A percentile compares a stretch with the other conserved stretches of the same genome.
Conservation (phyloP, 495 filamentous ascomycete genomes). For the Hypoxylon lenormandii region DNA sequence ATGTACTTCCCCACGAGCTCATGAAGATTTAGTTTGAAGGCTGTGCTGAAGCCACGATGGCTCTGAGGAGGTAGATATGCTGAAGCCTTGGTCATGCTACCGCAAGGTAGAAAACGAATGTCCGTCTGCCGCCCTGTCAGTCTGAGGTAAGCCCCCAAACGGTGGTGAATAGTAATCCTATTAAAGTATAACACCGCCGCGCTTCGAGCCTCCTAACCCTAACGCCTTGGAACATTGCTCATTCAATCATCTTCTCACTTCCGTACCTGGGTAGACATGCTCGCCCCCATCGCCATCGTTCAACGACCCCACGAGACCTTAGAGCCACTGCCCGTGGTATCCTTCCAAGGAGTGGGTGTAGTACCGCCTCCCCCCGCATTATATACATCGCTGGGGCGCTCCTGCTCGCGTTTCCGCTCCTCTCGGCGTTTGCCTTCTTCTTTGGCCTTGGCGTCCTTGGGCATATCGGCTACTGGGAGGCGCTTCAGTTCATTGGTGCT, state of each 20-base stretch:
- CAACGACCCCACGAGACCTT: conserved; percentile 24
- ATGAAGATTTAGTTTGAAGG: too few species aligned
- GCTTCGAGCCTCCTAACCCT: too few species aligned
- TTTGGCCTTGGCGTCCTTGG: not conserved
- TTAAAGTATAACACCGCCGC: too few species aligned
- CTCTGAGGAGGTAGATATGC: too few species aligned
- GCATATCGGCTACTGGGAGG: conserved; percentile 1
- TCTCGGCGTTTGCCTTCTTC: conserved; percentile 1
- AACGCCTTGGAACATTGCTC: too few species aligned
- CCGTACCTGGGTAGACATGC: too few species aligned
- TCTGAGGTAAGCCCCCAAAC: too few species aligned
- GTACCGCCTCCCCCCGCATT: not conserved
- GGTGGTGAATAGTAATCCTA: too few species aligned
- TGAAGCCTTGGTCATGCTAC: not conserved
- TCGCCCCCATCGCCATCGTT: not conserved
- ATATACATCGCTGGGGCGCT: not conserved
- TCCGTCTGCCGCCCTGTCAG: not conserved
- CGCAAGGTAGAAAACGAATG: not conserved
- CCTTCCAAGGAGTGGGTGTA: conserved; percentile 20
- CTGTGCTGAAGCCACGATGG: not conserved
- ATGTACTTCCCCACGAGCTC: too few species aligned
- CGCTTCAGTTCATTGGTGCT: too few species aligned
- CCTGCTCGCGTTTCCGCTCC: conserved; percentile 4
- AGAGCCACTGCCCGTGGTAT: conserved; percentile 3
- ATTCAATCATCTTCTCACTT: not conserved